phyloP scores from a whole-genome alignment of 2,329 filamentous ascomycete genomes.

The Alternaria triticimaculans region DNA sequence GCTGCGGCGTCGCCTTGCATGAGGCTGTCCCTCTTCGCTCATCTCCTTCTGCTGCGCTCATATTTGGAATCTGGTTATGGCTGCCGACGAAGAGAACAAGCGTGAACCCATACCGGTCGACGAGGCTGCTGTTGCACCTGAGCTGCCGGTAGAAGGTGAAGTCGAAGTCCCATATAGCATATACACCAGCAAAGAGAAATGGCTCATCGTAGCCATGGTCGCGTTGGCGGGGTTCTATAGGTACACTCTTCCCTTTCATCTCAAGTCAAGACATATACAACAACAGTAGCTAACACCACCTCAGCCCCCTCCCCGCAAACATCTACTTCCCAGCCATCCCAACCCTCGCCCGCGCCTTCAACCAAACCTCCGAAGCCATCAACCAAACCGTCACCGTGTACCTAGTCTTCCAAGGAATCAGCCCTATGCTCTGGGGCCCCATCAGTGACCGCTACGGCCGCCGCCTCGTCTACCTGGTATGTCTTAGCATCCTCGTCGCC shows the following conservation, averaged over 20 bases:
- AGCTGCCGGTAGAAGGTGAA: slow-evolving; percentile 19
- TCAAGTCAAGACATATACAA: neutral
- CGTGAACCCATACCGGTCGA: slow-evolving; percentile 16
- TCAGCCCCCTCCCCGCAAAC: slow-evolving; percentile 49
- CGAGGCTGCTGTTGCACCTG: slow-evolving; percentile 14
- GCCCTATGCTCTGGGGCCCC: slow-evolving; percentile 60
- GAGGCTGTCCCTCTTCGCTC: neutral
- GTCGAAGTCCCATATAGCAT: slow-evolving; percentile 37
- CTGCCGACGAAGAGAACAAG: slow-evolving; percentile 16
- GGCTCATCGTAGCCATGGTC: slow-evolving; percentile 40
- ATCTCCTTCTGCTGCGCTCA: neutral
- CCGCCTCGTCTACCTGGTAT: slow-evolving; percentile 58
- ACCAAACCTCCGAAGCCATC: slow-evolving; percentile 52
- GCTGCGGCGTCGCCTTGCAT: slow-evolving; percentile 2
- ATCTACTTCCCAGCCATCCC: slow-evolving; percentile 50
- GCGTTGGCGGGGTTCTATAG: slow-evolving; percentile 41
- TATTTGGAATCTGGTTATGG: slow-evolving; percentile 6
- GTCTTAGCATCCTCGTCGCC: slow-evolving; percentile 41
- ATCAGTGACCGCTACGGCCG: slow-evolving; percentile 60
- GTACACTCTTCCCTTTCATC: slow-evolving; percentile 7
- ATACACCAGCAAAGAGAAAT: slow-evolving; percentile 38
- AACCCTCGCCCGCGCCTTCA: slow-evolving; percentile 45
- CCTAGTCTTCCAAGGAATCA: slow-evolving; percentile 58
- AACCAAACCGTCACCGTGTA: slow-evolving; percentile 61
- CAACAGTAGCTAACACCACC: neutral